Evolutionary conservation across 345 rosid species (phyloP).

Genomic region (Citrus sinensis): DVS_A1.0 CM039164.1:26774501-26775000

Average conservation of each 20-base stretch:
- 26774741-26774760: neutral
- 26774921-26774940: neutral
- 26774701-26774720: neutral
- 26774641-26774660: neutral
- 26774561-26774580: neutral
- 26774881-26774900: neutral
- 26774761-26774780: neutral
- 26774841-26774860: neutral
- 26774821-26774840: neutral
- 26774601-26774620: neutral
- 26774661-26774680: neutral
- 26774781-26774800: neutral
- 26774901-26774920: neutral
- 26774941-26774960: neutral
- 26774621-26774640: neutral
- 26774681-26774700: neutral
- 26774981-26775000: neutral
- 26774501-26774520: neutral
- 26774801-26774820: neutral
- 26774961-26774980: neutral
- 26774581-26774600: neutral
- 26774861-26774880: neutral
- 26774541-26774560: neutral
- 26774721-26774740: neutral
- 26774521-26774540: neutral